A percentile compares a stretch with the other conserved stretches of the same genome.
phyloP scores from a whole-genome alignment of 495 filamentous ascomycete genomes.

The Penicillium simplicissimum region DNA sequence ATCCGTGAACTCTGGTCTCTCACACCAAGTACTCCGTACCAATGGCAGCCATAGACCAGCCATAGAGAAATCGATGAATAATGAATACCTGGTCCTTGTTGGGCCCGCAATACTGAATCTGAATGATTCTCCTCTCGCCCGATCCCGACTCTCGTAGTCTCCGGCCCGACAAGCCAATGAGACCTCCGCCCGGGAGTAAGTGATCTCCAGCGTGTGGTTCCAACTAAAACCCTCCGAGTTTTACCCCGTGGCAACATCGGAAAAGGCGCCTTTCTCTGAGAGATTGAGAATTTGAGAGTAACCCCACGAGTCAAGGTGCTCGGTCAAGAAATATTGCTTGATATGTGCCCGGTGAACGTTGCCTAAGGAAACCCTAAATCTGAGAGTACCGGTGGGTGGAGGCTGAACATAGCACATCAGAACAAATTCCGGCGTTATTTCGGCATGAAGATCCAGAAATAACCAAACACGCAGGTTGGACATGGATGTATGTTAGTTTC shows the following conservation, averaged over 20 bases:
- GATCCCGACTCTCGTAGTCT: background rate
- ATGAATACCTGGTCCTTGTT: background rate
- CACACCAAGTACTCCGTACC: too few species aligned
- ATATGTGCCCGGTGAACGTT: background rate
- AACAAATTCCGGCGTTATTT: background rate
- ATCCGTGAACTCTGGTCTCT: background rate
- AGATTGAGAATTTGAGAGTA: background rate
- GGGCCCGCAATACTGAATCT: background rate
- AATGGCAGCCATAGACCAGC: too few species aligned
- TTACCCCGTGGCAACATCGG: slow-evolving; percentile 7
- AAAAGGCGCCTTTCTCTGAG: background rate
- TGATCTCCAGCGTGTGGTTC: background rate
- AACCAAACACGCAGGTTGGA: background rate
- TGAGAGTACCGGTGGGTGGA: background rate
- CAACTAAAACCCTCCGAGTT: slow-evolving; percentile 1
- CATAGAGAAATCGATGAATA: too few species aligned
- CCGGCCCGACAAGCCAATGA: slow-evolving; percentile 8
- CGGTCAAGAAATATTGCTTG: background rate
- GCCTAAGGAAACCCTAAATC: background rate
- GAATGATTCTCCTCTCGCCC: background rate
- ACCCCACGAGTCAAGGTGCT: background rate
- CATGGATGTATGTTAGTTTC: background rate
- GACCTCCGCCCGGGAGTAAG: slow-evolving; percentile 2
- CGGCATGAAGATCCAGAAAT: background rate
- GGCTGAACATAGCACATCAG: background rate